These are phyloP conservation scores for Gliomastix tumulicola DNA, from an alignment of 2,329 filamentous ascomycete genomes.

Conservation along the genomic window DNA sequence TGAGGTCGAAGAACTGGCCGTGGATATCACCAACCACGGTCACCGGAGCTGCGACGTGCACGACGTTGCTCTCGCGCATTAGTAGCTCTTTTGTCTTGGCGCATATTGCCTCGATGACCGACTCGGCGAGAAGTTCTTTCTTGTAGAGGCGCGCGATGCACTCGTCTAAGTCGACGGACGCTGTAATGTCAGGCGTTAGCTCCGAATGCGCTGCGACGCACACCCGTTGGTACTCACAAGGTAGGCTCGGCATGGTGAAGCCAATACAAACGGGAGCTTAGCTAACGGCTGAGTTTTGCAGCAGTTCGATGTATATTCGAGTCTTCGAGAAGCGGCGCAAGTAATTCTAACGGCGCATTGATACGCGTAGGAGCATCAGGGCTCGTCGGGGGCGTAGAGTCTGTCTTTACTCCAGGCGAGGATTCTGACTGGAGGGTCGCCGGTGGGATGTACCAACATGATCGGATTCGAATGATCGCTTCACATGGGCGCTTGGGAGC, in stretches of 20 bases:
- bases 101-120: slow-evolving; percentile 97
- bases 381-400: slow-evolving; percentile 13
- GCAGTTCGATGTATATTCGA: no score
- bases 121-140: slow-evolving; percentile 94
- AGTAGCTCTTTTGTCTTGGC: slow-evolving; percentile 97
- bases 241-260: slow-evolving; percentile 49
- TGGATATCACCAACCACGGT: slow-evolving; percentile 98
- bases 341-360: no score
- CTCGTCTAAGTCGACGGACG: slow-evolving; percentile 96
- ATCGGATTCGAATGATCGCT: slow-evolving; percentile 18
- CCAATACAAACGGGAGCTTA: no score
- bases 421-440: slow-evolving; percentile 24
- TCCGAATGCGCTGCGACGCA: no score
- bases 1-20: slow-evolving; percentile 97
- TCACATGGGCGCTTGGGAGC: slow-evolving; percentile 19
- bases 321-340: no score
- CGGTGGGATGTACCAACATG: slow-evolving; percentile 31
- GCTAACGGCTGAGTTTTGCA: no score
- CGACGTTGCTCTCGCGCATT: slow-evolving; percentile 99
- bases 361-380: no score
- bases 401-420: slow-evolving; percentile 24
- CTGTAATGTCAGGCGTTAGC: slow-evolving; percentile 32
- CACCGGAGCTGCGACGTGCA: slow-evolving; percentile 90
- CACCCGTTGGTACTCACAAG: slow-evolving; percentile 42
- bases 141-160: slow-evolving; percentile 96